These are phyloP conservation scores for Chrysopogon serrulatus DNA, from an alignment of 176 grass and related monocot species.

Conservation along the genomic window DNA sequence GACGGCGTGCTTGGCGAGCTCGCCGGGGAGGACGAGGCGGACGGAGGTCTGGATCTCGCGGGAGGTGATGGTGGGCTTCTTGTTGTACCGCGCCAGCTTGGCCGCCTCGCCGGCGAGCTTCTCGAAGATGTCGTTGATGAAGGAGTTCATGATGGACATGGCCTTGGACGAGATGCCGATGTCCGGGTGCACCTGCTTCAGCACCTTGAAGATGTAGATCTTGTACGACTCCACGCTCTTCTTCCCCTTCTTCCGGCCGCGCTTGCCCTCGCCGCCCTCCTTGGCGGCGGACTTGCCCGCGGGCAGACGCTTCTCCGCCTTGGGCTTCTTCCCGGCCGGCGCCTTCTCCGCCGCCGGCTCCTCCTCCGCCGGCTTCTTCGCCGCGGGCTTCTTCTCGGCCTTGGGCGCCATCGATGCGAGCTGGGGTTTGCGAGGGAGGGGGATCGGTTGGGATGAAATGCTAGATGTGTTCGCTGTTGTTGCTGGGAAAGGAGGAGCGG, in stretches of 20 bases:
- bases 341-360: slow-evolving; percentile 12
- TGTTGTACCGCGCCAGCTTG: slow-evolving; percentile 8
- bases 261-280: neutral
- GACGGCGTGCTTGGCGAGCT: slow-evolving; percentile 61
- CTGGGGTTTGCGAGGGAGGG: neutral
- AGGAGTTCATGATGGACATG: slow-evolving; percentile 54
- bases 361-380: too few species aligned
- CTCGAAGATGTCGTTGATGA: slow-evolving; percentile 60
- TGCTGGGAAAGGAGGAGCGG: neutral
- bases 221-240: slow-evolving; percentile 42
- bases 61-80: slow-evolving; percentile 7
- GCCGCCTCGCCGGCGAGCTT: slow-evolving; percentile 29
- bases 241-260: neutral
- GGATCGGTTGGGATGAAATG: neutral
- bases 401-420: slow-evolving; percentile 39
- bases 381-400: slow-evolving; percentile 40
- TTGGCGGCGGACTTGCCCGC: neutral
- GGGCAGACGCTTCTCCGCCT: neutral
- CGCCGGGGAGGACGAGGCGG: slow-evolving; percentile 52
- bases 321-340: slow-evolving; percentile 3
- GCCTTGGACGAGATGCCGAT: slow-evolving; percentile 49
- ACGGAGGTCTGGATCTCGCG: slow-evolving; percentile 3
- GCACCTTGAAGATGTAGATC: slow-evolving; percentile 58
- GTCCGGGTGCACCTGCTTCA: too few species aligned
- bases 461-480: neutral